Evolutionary conservation across 805 yeast species (phyloP).

Genomic region (Candida vaughaniae): DNA sequence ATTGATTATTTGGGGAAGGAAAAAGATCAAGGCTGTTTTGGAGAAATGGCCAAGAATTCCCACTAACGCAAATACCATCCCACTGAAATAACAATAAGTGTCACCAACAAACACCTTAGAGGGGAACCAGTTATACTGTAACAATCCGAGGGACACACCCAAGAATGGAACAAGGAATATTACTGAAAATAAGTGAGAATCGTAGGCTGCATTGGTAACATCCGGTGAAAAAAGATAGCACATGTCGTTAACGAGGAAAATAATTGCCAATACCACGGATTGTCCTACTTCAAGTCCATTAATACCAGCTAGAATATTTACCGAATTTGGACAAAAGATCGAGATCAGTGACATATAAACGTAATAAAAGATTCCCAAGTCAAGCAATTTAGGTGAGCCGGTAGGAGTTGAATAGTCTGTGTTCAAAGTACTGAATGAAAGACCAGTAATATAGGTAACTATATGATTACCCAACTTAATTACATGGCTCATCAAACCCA

Average conservation of each 20-base stretch:
- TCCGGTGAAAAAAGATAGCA: slow-evolving; percentile 54
- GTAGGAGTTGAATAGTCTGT: slow-evolving; percentile 37
- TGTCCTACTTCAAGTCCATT: slow-evolving; percentile 98
- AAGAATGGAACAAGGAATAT: slow-evolving; percentile 81
- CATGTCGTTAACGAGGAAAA: slow-evolving; percentile 73
- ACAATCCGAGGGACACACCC: slow-evolving; percentile 77
- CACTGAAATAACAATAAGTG: slow-evolving; percentile 96
- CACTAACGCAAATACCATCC: slow-evolving; percentile 97
- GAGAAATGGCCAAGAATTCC: slow-evolving; percentile 96
- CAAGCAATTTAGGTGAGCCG: slow-evolving; percentile 50
- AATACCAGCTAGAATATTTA: slow-evolving; percentile 93
- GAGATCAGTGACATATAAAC: slow-evolving; percentile 87
- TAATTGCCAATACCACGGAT: slow-evolving; percentile 69
- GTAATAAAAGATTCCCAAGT: slow-evolving; percentile 80
- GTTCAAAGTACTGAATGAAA: slow-evolving; percentile 37
- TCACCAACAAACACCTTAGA: slow-evolving; percentile 96
- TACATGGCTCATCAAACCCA: slow-evolving; percentile 20
- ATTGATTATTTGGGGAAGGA: slow-evolving; percentile 88
- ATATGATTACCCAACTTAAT: slow-evolving; percentile 30
- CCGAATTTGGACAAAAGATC: slow-evolving; percentile 93
- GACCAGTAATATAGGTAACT: slow-evolving; percentile 34
- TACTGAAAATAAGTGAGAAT: slow-evolving; percentile 79
- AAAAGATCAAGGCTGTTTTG: slow-evolving; percentile 81
- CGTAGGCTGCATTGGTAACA: slow-evolving; percentile 55
- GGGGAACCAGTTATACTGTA: slow-evolving; percentile 85